Percentiles rank a stretch among this genome's conserved stretches.
Conservation (phyloP, 2,329 filamentous ascomycete genomes). For the Fusarium acutatum region DNA sequence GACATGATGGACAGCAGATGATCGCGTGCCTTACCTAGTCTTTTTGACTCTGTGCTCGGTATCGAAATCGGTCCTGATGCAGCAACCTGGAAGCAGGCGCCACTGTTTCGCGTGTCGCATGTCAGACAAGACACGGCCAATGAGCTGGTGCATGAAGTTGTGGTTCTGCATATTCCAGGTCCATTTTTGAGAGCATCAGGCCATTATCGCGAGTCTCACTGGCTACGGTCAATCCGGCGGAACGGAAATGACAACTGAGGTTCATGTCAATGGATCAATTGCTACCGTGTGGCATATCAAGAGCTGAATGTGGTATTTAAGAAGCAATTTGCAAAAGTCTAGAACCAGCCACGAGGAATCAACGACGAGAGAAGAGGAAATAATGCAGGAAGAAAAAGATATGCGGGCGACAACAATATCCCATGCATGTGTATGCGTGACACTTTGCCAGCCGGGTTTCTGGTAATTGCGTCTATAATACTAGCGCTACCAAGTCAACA, state of each 20-base stretch:
- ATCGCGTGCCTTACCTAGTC: not conserved
- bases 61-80: slow-evolving; percentile 14
- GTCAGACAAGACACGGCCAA: slow-evolving; percentile 21
- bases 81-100: not conserved
- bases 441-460: not conserved
- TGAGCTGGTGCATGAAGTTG: slow-evolving; percentile 16
- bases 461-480: not conserved
- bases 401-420: not conserved
- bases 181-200: slow-evolving; percentile 28
- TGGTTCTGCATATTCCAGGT: slow-evolving; percentile 1
- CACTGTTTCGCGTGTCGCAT: slow-evolving; percentile 17
- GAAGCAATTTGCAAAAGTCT: slow-evolving; percentile 13
- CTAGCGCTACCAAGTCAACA: slow-evolving; percentile 1
- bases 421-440: slow-evolving; percentile 23
- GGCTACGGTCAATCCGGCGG: not conserved
- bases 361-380: not conserved
- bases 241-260: slow-evolving; percentile 4
- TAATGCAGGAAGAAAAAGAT: not conserved
- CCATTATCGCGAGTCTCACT: slow-evolving; percentile 20
- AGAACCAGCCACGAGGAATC: slow-evolving; percentile 8
- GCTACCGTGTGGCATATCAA: not conserved
- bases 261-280: not conserved
- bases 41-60: not conserved
- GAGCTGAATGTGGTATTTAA: not conserved
- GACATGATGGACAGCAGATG: slow-evolving; percentile 47